phyloP scores from a whole-genome alignment of 2,329 filamentous ascomycete species.

The Penicillium concentricum region DNA sequence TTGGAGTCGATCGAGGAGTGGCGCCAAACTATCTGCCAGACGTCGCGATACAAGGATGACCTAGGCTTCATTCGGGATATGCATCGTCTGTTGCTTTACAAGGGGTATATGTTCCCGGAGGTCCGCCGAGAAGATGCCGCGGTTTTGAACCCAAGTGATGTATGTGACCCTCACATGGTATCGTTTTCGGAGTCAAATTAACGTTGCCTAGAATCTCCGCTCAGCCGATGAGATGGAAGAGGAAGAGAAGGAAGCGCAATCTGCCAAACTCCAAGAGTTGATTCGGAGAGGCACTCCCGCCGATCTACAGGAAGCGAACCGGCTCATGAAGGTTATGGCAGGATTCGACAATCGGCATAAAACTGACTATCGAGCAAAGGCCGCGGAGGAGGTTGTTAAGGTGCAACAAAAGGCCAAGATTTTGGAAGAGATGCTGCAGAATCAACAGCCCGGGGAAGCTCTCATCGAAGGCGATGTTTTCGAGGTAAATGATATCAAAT shows the following conservation, averaged over 20 bases:
- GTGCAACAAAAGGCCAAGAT: conserved; percentile 94
- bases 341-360: conserved; percentile 94
- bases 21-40: conserved; percentile 97
- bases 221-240: conserved; percentile 99
- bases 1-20: conserved; percentile 97
- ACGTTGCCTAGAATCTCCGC: conserved; percentile 71
- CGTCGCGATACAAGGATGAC: conserved; percentile 95
- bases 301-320: conserved; percentile 94
- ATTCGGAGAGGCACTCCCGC: conserved; percentile 89
- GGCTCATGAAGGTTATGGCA: conserved; percentile 98
- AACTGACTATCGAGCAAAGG: conserved; percentile 96
- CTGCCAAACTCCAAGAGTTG: conserved; percentile 95
- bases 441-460: conserved; percentile 75
- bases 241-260: conserved; percentile 90
- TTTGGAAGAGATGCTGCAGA: conserved; percentile 87
- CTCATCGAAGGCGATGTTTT: conserved; percentile 70
- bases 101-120: conserved; percentile 94
- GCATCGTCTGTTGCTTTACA: conserved; percentile 93
- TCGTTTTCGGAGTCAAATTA: conserved; percentile 22
- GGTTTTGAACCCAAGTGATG: conserved; percentile 93
- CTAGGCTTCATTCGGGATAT: conserved; percentile 95
- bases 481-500: conserved; percentile 48
- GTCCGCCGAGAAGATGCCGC: conserved; percentile 91
- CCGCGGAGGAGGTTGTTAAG: conserved; percentile 88
- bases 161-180: conserved; percentile 52